These are phyloP conservation scores for Orbilia brochopaga DNA, from an alignment of 2,329 filamentous ascomycete genomes.

Conservation along the genomic window DNA sequence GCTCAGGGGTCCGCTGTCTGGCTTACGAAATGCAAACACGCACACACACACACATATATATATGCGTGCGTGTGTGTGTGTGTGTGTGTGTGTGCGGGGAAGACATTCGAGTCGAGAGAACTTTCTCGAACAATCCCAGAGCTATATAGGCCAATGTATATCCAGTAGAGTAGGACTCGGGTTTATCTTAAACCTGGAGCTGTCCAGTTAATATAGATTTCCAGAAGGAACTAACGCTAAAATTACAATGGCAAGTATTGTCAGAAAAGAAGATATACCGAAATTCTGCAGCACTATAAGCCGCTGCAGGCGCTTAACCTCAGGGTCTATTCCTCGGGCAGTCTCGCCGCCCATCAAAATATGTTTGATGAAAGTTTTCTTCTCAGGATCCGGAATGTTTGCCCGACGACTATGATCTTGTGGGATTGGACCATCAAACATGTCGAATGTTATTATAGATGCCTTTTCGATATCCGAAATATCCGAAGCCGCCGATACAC, in stretches of 20 bases:
- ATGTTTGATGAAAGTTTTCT: conserved; percentile 26
- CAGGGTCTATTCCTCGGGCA: conserved; percentile 27
- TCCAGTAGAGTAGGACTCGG: too few species aligned
- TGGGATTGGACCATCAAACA: conserved; percentile 42
- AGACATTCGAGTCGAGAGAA: too few species aligned
- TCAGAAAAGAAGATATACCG: conserved; percentile 16
- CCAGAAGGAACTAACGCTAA: conserved; percentile 23
- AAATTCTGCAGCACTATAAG: conserved; percentile 42
- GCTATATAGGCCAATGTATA: neutral
- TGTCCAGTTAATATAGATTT: conserved; percentile 38
- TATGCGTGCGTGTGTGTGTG: too few species aligned
- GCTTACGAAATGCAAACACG: too few species aligned
- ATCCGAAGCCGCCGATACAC: conserved; percentile 14
- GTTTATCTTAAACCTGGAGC: too few species aligned
- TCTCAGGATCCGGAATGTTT: conserved; percentile 19
- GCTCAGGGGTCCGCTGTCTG: neutral
- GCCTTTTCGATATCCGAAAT: conserved; percentile 37
- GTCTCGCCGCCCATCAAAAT: conserved; percentile 33
- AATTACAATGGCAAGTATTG: conserved; percentile 13
- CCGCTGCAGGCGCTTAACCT: conserved; percentile 30
- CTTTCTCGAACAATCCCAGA: too few species aligned
- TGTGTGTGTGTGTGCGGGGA: too few species aligned
- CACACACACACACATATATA: too few species aligned
- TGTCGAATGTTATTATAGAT: conserved; percentile 31
- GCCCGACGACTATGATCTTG: conserved; percentile 22